Percentiles rank a stretch among this genome's conserved stretches.
phyloP scores from a whole-genome alignment of 116 monocot genomes.

The Phalaenopsis hybrid region DNA sequence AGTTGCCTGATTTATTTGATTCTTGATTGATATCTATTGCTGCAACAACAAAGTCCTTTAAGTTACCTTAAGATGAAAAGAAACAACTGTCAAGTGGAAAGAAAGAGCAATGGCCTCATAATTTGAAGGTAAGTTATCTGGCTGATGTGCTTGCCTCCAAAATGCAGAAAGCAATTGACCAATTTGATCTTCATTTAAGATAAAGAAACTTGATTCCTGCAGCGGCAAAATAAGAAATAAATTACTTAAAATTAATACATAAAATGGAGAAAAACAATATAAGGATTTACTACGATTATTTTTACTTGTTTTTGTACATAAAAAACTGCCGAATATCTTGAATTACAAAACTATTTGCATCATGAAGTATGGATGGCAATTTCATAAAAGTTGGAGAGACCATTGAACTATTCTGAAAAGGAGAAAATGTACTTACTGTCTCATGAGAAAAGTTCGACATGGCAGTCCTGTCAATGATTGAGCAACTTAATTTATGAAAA shows the following conservation, averaged over 20 bases:
- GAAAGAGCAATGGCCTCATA: constrained; percentile 90
- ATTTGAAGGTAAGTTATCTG: constrained; percentile 85
- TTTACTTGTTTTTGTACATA: neutral
- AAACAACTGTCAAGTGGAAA: constrained; percentile 67
- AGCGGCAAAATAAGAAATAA: constrained; percentile 1
- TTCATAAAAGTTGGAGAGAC: neutral
- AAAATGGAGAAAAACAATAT: neutral
- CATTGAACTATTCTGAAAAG: constrained; percentile 3
- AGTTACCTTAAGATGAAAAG: constrained; percentile 67
- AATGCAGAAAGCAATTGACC: constrained; percentile 63
- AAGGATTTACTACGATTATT: neutral
- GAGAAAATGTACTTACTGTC: constrained; percentile 27
- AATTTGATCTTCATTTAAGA: constrained; percentile 81
- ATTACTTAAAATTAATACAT: neutral
- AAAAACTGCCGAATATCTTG: neutral
- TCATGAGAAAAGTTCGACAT: constrained; percentile 24
- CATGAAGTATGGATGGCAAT: neutral
- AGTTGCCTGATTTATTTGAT: too few species aligned
- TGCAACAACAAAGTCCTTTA: neutral
- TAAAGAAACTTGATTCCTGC: constrained; percentile 55
- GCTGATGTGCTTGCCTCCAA: constrained; percentile 81
- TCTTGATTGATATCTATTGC: neutral
- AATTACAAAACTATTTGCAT: neutral
- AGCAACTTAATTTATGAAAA: constrained; percentile 52
- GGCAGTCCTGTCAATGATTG: constrained; percentile 51